Evolutionary conservation across 164 flowering plant species (phyloP).

Genomic region (Santalum album): DNA sequence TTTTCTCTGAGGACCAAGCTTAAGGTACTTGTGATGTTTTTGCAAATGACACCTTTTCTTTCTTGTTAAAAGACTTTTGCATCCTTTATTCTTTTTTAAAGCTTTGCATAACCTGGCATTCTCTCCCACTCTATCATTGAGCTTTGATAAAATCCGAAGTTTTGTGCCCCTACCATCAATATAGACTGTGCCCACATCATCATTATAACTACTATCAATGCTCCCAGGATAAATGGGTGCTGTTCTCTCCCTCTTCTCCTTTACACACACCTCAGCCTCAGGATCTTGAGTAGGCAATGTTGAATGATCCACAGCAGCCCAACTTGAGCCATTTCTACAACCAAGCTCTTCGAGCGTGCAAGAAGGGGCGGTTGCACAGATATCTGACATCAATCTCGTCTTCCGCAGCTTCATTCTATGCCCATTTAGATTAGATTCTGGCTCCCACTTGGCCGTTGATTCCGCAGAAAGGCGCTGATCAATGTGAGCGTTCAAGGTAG

Average conservation of each 20-base stretch:
- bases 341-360: conserved; percentile 91
- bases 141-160: conserved; percentile 64
- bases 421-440: conserved; percentile 28
- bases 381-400: conserved; percentile 63
- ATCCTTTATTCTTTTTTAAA: conserved; percentile 25
- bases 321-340: conserved; percentile 67
- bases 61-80: conserved; percentile 22
- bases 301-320: conserved; percentile 33
- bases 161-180: conserved; percentile 81
- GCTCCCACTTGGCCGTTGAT: conserved; percentile 35
- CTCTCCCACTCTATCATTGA: conserved; percentile 24
- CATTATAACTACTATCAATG: not conserved
- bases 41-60: conserved; percentile 28
- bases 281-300: conserved; percentile 18
- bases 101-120: conserved; percentile 21
- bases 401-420: conserved; percentile 63
- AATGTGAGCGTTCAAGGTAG: conserved; percentile 95
- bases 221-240: conserved; percentile 14
- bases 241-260: conserved; percentile 31
- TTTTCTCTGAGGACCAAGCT: conserved; percentile 28
- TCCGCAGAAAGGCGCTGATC: conserved; percentile 80
- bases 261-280: conserved; percentile 18
- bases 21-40: conserved; percentile 26
- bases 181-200: conserved; percentile 56
- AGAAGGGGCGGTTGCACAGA: conserved; percentile 45